Base-by-base conservation (phyloP, 306 rosid genomes). In the Boehmeria nivea region DNA sequence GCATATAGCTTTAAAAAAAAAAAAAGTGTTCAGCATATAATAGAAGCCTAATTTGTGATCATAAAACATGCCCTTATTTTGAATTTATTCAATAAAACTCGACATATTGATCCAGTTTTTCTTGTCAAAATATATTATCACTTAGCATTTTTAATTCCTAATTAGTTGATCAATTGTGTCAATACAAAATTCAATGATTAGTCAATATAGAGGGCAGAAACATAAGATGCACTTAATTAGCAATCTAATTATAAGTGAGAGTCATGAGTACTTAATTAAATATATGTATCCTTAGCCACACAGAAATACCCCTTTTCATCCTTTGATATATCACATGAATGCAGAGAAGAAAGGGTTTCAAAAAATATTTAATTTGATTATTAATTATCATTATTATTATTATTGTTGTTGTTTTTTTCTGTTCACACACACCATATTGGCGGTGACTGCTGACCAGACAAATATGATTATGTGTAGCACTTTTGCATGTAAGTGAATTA, bases 401-500 rank as follows among this genome's bases (percentile, higher is more conserved):
- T 51, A 24, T 51, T 12, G 2, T 12, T n/a, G 17, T 6, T 48
- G 0, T 20, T 16, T 7, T 2, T 23, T 0, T 51, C 0, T 31
- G 0, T 53, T 25, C 17, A 15, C 24, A n/a, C 24, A 53, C 20
- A 53, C 9, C 24, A 53, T 24, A 3, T 12, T 51, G 38, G 36
- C 23, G 57, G 57, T 27, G 57, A 52, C 44, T 33, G 48, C 28
- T 56, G 61, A 37, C 31, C 22, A 8, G 44, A 56, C 6, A 57
- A 22, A 21, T 11, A 57, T 40, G 14, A 57, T 57, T 38, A 57
- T 38, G 61, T 40, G 42, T 4, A 4, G 31, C 33, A 20, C 21
- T 22, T 39, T 56, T 56, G 61, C 61, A 56, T 56, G 61, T 56
- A 54, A 54, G 10, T 22, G 61, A 21, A 57, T 57, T 20, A 57